phyloP scores from a whole-genome alignment of 352 stramenopile species.

The Pythium myriotylum region DNA sequence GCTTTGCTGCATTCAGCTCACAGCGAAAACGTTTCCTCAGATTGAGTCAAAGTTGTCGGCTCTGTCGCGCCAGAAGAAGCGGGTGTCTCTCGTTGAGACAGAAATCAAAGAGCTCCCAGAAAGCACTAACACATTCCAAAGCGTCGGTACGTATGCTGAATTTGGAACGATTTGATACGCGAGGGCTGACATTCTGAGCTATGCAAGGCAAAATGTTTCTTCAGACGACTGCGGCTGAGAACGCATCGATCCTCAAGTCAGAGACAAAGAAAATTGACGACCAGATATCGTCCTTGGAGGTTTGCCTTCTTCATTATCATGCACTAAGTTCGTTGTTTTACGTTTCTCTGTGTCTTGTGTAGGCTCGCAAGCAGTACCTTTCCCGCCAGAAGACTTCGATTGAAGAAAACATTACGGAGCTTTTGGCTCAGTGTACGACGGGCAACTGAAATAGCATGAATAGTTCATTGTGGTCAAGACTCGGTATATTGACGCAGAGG shows the following conservation, averaged over 20 bases:
- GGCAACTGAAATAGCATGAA: slow-evolving; percentile 22
- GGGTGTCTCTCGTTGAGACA: slow-evolving; percentile 67
- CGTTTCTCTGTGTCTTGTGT: neutral
- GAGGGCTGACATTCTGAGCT: neutral
- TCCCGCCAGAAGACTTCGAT: slow-evolving; percentile 77
- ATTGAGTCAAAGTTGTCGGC: slow-evolving; percentile 71
- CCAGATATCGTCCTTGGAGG: slow-evolving; percentile 72
- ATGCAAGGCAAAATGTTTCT: slow-evolving; percentile 77
- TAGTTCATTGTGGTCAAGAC: neutral
- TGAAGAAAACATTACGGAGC: slow-evolving; percentile 84
- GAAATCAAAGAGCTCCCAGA: slow-evolving; percentile 69
- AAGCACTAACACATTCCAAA: slow-evolving; percentile 67
- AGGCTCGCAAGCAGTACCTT: slow-evolving; percentile 82
- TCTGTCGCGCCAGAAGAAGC: slow-evolving; percentile 74
- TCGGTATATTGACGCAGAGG: slow-evolving; percentile 31
- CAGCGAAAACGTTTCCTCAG: too few relatives aligned
- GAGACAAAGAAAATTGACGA: slow-evolving; percentile 65
- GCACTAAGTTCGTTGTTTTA: too few relatives aligned
- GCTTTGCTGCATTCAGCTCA: too few relatives aligned
- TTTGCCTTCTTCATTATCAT: slow-evolving; percentile 8
- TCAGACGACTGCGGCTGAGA: slow-evolving; percentile 57
- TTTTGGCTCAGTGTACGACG: slow-evolving; percentile 70
- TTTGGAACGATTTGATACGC: too few relatives aligned
- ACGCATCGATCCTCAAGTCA: slow-evolving; percentile 53
- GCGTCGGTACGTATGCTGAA: slow-evolving; percentile 40